Conservation (phyloP, 495 filamentous ascomycete species). For the Hypoxylon subgilvum region DNA sequence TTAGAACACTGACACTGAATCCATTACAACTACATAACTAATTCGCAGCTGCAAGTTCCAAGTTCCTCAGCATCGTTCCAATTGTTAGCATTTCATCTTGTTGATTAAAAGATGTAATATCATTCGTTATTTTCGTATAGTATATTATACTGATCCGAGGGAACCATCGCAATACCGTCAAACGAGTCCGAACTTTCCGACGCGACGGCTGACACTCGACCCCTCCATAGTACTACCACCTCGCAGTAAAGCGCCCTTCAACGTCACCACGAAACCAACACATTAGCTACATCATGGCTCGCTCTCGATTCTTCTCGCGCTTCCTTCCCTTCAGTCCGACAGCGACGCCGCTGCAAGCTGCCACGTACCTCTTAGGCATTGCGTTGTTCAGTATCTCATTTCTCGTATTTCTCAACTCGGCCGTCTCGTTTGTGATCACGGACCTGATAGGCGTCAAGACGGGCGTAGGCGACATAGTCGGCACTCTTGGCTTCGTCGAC, state of each 20-base stretch:
- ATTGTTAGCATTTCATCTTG: background rate
- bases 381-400: slow-evolving; percentile 96
- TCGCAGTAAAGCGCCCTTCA: too few species aligned
- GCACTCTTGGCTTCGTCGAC: slow-evolving; percentile 94
- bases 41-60: slow-evolving; percentile 7
- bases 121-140: slow-evolving; percentile 7
- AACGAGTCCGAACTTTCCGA: slow-evolving; percentile 12
- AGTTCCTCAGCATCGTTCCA: slow-evolving; percentile 1
- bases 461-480: slow-evolving; percentile 85
- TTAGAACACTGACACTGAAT: too few species aligned
- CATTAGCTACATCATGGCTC: slow-evolving; percentile 20
- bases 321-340: slow-evolving; percentile 61
- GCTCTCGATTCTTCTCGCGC: slow-evolving; percentile 45
- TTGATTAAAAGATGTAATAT: slow-evolving; percentile 20
- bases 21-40: slow-evolving; percentile 6
- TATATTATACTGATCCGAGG: slow-evolving; percentile 5
- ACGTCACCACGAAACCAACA: background rate
- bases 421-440: slow-evolving; percentile 91
- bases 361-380: slow-evolving; percentile 85
- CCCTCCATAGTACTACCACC: slow-evolving; percentile 9
- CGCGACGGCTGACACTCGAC: slow-evolving; percentile 4
- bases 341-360: slow-evolving; percentile 73
- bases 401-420: slow-evolving; percentile 95
- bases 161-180: background rate
- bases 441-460: slow-evolving; percentile 79